Evolutionary conservation across 257 asterid genomes (phyloP).

Genomic region (Solanum tacnaense): DNA sequence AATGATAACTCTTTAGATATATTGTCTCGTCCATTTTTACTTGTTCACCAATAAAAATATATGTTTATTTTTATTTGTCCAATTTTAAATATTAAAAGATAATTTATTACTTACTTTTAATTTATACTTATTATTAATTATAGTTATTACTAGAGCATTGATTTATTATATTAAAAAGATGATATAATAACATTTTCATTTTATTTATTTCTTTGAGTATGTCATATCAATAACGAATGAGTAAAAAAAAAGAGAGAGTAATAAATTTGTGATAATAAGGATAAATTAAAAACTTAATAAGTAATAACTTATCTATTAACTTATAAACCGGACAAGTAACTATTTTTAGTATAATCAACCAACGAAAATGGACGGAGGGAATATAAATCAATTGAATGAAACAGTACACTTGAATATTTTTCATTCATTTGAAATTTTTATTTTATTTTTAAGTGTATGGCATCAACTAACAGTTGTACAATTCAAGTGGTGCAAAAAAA

Average conservation of each 20-base stretch:
- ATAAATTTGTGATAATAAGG: not conserved
- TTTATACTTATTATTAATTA: too few relatives aligned
- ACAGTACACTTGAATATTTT: not conserved
- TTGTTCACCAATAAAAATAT: not conserved
- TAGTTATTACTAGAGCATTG: too few relatives aligned
- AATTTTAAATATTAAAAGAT: too few relatives aligned
- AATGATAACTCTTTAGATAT: not conserved
- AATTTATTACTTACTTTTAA: too few relatives aligned
- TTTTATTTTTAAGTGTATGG: not conserved
- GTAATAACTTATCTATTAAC: too few relatives aligned
- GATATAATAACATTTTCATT: too few relatives aligned
- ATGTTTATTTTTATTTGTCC: too few relatives aligned
- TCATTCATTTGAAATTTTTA: not conserved
- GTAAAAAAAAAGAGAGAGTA: not conserved
- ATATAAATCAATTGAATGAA: not conserved
- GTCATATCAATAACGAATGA: not conserved
- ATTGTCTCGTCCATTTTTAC: too few relatives aligned
- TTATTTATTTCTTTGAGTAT: not conserved
- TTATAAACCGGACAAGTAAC: too few relatives aligned
- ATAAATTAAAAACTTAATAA: not conserved
- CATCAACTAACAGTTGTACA: conserved; percentile 7
- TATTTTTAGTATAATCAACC: not conserved
- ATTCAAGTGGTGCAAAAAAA: conserved; percentile 45
- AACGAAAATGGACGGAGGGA: not conserved
- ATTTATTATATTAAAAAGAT: too few relatives aligned